Conservation (phyloP, 148 eudicot genomes). For the Agrostemma githago region DNA sequence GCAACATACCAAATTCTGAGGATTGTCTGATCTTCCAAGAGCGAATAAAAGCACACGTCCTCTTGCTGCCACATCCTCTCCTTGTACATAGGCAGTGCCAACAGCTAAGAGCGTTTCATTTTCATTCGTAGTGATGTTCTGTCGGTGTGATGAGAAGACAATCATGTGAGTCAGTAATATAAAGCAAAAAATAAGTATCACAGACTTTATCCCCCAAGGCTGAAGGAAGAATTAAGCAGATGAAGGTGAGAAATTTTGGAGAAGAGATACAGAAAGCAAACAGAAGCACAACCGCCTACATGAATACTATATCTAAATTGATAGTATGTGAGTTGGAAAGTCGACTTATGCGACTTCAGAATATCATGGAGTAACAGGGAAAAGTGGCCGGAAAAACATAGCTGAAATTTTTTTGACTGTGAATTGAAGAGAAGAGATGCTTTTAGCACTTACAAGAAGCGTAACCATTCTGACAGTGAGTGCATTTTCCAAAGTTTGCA, state of each 20-base stretch:
- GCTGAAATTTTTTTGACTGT: not conserved
- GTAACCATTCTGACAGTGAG: constrained; percentile 88
- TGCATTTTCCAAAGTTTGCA: constrained; percentile 96
- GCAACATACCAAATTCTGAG: constrained; percentile 50
- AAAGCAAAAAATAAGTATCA: not conserved
- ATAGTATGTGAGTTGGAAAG: not conserved
- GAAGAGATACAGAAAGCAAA: not conserved
- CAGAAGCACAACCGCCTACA: not conserved
- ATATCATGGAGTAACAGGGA: not conserved
- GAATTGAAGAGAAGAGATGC: constrained; percentile 1
- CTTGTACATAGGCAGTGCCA: constrained; percentile 98
- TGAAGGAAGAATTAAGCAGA: not conserved
- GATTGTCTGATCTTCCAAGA: constrained; percentile 63
- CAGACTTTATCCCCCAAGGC: not conserved
- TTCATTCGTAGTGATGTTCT: constrained; percentile 78
- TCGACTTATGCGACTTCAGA: not conserved
- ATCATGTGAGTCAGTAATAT: constrained; percentile 1
- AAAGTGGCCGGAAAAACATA: not conserved
- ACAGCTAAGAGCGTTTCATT: constrained; percentile 91
- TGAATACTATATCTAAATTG: not conserved
- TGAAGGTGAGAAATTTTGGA: not conserved
- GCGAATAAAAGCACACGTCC: constrained; percentile 91
- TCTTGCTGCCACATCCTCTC: constrained; percentile 98
- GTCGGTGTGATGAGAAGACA: constrained; percentile 24
- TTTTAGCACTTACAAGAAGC: constrained; percentile 76